Evolutionary conservation across 1,284 basidiomycete genomes (phyloP).

Genomic region (Trichosporon ovoides): DNA sequence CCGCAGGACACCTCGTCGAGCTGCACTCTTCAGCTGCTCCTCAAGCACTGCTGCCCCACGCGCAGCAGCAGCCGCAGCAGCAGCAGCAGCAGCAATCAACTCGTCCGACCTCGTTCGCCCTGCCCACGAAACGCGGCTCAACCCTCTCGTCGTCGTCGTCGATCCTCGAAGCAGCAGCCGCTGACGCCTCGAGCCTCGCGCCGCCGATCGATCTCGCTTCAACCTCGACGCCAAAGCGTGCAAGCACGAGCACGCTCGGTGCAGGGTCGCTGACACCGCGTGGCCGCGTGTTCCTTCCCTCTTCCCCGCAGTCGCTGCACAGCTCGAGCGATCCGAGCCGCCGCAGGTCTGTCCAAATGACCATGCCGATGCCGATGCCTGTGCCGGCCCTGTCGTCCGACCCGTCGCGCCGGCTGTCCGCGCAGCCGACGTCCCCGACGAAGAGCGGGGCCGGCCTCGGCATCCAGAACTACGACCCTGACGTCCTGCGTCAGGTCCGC

Average conservation of each 20-base stretch:
- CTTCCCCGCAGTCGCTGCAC: background rate
- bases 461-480: background rate
- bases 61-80: background rate
- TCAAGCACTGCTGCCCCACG: background rate
- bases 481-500: background rate
- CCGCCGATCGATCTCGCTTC: background rate
- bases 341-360: conserved; percentile 1
- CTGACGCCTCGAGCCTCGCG: conserved; percentile 5
- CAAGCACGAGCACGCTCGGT: background rate
- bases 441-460: background rate
- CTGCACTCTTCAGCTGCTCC: background rate
- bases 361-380: conserved; percentile 9
- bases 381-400: conserved; percentile 3
- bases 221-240: background rate
- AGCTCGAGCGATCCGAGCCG: background rate
- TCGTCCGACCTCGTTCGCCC: background rate
- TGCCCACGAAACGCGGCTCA: background rate
- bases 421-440: background rate
- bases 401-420: background rate
- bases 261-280: background rate
- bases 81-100: background rate
- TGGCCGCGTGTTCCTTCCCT: background rate
- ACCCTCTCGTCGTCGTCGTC: background rate
- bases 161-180: background rate
- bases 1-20: background rate